Percentiles rank a stretch among this genome's conserved stretches.
phyloP scores from a whole-genome alignment of 31 red algal genomes.

The Porphyra umbilicalis region DNA sequence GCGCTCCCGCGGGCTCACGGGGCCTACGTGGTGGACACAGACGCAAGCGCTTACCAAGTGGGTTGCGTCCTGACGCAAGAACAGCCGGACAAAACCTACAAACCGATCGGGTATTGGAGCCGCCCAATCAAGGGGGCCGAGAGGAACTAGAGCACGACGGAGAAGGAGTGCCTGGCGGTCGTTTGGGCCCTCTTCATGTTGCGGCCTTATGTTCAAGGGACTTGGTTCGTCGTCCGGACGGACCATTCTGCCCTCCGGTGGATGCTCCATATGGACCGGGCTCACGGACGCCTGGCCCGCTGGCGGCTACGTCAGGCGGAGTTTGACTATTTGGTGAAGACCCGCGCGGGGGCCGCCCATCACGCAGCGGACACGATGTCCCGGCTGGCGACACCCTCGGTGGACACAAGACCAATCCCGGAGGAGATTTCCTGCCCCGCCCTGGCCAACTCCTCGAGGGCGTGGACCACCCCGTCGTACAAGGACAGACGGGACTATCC shows the following conservation, averaged over 20 bases:
- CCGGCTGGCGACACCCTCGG: background rate
- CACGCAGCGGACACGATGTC: constrained; percentile 5
- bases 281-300: constrained; percentile 1
- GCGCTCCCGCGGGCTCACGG: background rate
- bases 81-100: background rate
- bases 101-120: constrained; percentile 15
- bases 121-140: background rate
- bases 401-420: background rate
- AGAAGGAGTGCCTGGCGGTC: constrained; percentile 11
- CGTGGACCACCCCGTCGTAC: too few relatives aligned
- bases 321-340: constrained; percentile 3
- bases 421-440: too few relatives aligned
- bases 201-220: constrained; percentile 13
- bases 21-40: constrained; percentile 18
- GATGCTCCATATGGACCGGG: constrained; percentile 4
- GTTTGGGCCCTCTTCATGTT: constrained; percentile 3
- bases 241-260: constrained; percentile 15
- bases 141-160: constrained; percentile 12
- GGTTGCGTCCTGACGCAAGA: constrained; percentile 4
- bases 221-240: constrained; percentile 12
- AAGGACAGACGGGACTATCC: too few relatives aligned
- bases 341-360: background rate
- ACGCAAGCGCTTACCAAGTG: constrained; percentile 13
- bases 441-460: too few relatives aligned
- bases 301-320: background rate